These are phyloP conservation scores for Mucor irregularis DNA, from an alignment of 371 early-diverging fungal genomes.

Conservation along the genomic window DNA sequence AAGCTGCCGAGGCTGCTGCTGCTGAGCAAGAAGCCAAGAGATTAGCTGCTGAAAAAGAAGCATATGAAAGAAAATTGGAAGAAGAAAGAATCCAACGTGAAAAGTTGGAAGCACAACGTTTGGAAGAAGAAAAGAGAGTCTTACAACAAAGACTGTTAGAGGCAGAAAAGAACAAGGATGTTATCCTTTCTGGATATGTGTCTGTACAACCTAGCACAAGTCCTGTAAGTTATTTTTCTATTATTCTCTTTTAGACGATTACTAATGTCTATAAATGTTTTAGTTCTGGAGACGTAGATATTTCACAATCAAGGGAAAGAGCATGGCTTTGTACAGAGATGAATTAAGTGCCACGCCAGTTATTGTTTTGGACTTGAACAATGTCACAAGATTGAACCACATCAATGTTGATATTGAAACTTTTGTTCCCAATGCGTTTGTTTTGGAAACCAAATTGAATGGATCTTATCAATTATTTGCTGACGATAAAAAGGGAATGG, in stretches of 20 bases:
- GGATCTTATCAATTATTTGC: constrained; percentile 42
- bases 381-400: constrained; percentile 28
- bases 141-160: constrained; percentile 26
- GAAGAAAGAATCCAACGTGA: constrained; percentile 18
- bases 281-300: constrained; percentile 40
- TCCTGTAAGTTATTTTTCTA: constrained; percentile 22
- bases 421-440: constrained; percentile 47
- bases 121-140: constrained; percentile 22
- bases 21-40: constrained; percentile 14
- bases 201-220: constrained; percentile 32
- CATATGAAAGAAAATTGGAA: constrained; percentile 12
- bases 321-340: constrained; percentile 24
- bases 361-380: constrained; percentile 48
- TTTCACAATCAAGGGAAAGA: constrained; percentile 26
- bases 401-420: constrained; percentile 39
- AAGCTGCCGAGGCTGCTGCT: constrained; percentile 7
- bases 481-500: constrained; percentile 27
- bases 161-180: constrained; percentile 35
- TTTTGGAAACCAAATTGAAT: constrained; percentile 34
- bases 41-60: constrained; percentile 18
- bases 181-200: constrained; percentile 29
- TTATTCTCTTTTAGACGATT: too few species aligned
- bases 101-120: constrained; percentile 14
- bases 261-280: background rate
- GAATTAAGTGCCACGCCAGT: constrained; percentile 32